Conservation (phyloP, 2,329 filamentous ascomycete species). For the Xylaria sp. region DNA sequence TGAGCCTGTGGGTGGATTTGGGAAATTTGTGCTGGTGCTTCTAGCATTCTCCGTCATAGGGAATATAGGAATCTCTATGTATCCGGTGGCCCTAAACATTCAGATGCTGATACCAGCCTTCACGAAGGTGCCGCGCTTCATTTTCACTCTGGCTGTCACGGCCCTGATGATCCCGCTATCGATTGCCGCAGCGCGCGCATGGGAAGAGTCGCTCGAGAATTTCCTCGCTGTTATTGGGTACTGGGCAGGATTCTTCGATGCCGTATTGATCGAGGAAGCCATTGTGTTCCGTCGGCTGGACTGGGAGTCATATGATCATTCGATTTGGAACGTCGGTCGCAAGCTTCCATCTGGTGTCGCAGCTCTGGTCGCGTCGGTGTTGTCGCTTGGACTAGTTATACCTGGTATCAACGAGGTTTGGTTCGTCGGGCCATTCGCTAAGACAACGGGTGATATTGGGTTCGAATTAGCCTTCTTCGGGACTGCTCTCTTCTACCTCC, state of each 20-base stretch:
- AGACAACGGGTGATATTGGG: slow-evolving; percentile 51
- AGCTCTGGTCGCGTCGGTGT: slow-evolving; percentile 51
- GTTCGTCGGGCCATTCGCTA: slow-evolving; percentile 51
- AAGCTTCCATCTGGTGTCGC: slow-evolving; percentile 54
- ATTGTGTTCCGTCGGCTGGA: slow-evolving; percentile 54
- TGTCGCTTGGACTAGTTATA: slow-evolving; percentile 53
- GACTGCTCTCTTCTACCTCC: slow-evolving; percentile 54
- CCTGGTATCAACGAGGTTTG: slow-evolving; percentile 52
- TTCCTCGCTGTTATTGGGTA: slow-evolving; percentile 53
- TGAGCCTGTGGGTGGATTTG: slow-evolving; percentile 40
- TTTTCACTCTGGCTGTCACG: slow-evolving; percentile 49
- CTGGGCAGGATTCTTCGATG: slow-evolving; percentile 51
- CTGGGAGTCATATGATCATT: slow-evolving; percentile 52
- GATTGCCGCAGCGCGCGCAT: slow-evolving; percentile 47
- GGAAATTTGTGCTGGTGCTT: slow-evolving; percentile 47
- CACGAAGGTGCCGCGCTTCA: slow-evolving; percentile 47
- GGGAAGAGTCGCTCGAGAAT: slow-evolving; percentile 51
- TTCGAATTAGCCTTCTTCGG: slow-evolving; percentile 52
- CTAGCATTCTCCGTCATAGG: slow-evolving; percentile 47
- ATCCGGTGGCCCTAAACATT: slow-evolving; percentile 47
- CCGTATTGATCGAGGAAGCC: slow-evolving; percentile 52
- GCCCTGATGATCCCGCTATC: slow-evolving; percentile 49
- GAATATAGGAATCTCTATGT: slow-evolving; percentile 46
- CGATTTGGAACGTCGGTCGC: slow-evolving; percentile 53
- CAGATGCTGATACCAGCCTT: slow-evolving; percentile 50